Evolutionary conservation across 1,284 basidiomycete genomes (phyloP).

Genomic region (Malassezia arunalokei): DNA sequence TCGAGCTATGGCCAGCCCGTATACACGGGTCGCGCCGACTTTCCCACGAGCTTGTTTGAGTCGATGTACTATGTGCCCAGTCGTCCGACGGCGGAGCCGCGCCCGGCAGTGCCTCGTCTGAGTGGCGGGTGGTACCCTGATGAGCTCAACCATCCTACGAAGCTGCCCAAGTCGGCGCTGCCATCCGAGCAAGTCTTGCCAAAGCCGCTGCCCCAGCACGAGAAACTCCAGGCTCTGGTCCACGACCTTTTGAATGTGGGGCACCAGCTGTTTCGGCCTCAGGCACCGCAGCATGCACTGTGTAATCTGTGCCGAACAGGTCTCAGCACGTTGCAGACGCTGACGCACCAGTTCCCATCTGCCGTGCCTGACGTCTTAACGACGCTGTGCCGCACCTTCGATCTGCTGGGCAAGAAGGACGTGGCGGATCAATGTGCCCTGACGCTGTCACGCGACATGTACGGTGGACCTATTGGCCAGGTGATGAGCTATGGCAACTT

Average conservation of each 20-base stretch:
- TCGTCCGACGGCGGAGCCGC: slow-evolving; percentile 21
- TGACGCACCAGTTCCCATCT: slow-evolving; percentile 56
- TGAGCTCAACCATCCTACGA: slow-evolving; percentile 56
- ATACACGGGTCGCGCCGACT: slow-evolving; percentile 30
- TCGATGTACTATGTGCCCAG: slow-evolving; percentile 21
- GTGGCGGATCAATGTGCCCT: slow-evolving; percentile 53
- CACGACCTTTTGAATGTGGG: background rate
- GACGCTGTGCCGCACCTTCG: slow-evolving; percentile 55
- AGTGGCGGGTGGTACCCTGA: slow-evolving; percentile 41
- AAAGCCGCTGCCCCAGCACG: background rate
- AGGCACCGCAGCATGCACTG: slow-evolving; percentile 44
- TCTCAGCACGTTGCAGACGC: slow-evolving; percentile 57
- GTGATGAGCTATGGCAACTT: slow-evolving; percentile 38
- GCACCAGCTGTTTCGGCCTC: slow-evolving; percentile 50
- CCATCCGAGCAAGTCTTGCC: background rate
- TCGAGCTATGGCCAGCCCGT: slow-evolving; percentile 2
- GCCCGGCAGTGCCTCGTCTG: slow-evolving; percentile 25
- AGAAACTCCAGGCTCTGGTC: background rate
- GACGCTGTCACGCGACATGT: slow-evolving; percentile 45
- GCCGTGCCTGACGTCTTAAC: slow-evolving; percentile 55
- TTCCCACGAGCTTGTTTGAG: slow-evolving; percentile 37
- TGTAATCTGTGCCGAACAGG: slow-evolving; percentile 58
- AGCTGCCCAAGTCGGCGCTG: slow-evolving; percentile 47
- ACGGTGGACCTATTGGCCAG: slow-evolving; percentile 28
- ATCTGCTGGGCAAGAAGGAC: background rate